Evolutionary conservation across 164 flowering plant genomes (phyloP).

Genomic region (Chloranthus sessilifolius): DNA sequence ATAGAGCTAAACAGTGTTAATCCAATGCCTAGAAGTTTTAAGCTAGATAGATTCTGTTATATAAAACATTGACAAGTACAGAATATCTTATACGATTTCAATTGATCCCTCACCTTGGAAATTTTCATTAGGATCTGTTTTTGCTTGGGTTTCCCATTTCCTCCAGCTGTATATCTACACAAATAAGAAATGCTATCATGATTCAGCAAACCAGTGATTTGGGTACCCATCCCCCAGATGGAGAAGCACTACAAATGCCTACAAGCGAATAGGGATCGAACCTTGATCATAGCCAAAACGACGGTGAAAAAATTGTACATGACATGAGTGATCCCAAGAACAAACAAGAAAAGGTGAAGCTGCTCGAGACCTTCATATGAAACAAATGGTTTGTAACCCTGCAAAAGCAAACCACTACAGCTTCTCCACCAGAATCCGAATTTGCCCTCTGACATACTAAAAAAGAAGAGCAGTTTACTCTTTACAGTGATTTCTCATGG

Average conservation of each 20-base stretch:
- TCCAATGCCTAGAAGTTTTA: too few species aligned
- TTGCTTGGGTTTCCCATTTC: conserved; percentile 75
- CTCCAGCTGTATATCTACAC: conserved; percentile 94
- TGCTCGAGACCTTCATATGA: conserved; percentile 89
- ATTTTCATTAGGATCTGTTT: conserved; percentile 25
- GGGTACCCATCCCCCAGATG: neutral
- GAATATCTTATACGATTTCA: too few species aligned
- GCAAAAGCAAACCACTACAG: conserved; percentile 11
- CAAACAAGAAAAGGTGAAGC: conserved; percentile 85
- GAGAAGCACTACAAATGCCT: neutral
- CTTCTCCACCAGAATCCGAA: neutral
- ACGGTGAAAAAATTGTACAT: conserved; percentile 69
- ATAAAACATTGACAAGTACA: too few species aligned
- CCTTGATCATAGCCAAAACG: conserved; percentile 86
- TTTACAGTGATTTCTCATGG: too few species aligned
- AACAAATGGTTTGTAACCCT: conserved; percentile 93
- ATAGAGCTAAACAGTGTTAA: too few species aligned
- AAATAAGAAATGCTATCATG: conserved; percentile 3
- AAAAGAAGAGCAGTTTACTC: too few species aligned
- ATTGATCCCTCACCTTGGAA: conserved; percentile 44
- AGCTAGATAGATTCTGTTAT: too few species aligned
- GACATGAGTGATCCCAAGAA: conserved; percentile 91
- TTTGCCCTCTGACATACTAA: neutral
- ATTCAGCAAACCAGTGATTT: too few species aligned
- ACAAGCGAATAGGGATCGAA: conserved; percentile 11